Base-by-base conservation (phyloP, 352 stramenopile species). In the Halophytophthora polymorphica region DNA sequence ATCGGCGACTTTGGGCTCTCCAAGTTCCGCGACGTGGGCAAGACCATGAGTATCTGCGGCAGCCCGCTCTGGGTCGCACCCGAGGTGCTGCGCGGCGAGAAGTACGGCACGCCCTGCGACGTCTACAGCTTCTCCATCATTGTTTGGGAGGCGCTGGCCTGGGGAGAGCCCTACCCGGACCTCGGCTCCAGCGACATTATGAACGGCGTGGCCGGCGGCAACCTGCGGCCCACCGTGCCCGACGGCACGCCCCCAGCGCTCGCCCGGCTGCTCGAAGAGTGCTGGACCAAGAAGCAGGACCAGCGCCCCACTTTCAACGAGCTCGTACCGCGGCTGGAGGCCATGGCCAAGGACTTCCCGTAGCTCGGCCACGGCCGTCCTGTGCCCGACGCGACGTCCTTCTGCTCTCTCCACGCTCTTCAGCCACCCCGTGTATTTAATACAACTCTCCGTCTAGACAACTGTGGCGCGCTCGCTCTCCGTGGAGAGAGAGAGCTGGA, bases 101-200 rank as follows among this genome's bases (percentile, higher is more conserved):
- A 91, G 53, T 92, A 94, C 49, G 75, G 80, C 49, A 88, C 70
- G 18, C 68, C 82, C 1, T 92, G 81, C 51, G 79, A 94, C 47
- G 80, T 94, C 40, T 94, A 90, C 65, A 92, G 76, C 62, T 94
- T 92, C 56, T 94, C 81, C n/a, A 92, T 94, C 62, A 94, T 92
- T 37, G 77, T 94, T n/a, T 94, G 79, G 79, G 79, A 92, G 45
- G 79, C 71, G 6, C 73, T 94, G 14, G 80, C 76, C 2, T 91
- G 82, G 82, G 73, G 70, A 17, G 79, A 94, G 58, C 82, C 79
- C 19, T 94, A 92, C 58, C 82, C 75, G 10, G 75, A 90, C 37
- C 56, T 92, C 22, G 79, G 77, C 22, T 90, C 82, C 22, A 94
- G 77, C 46, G 79, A 92, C 49, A 90, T 93, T 36, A 91, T 93